Evolutionary conservation across 306 rosid species (phyloP), one percentile per base, ranked within the genome.

Genomic region (Ammopiptanthus mongolicus): DNA sequence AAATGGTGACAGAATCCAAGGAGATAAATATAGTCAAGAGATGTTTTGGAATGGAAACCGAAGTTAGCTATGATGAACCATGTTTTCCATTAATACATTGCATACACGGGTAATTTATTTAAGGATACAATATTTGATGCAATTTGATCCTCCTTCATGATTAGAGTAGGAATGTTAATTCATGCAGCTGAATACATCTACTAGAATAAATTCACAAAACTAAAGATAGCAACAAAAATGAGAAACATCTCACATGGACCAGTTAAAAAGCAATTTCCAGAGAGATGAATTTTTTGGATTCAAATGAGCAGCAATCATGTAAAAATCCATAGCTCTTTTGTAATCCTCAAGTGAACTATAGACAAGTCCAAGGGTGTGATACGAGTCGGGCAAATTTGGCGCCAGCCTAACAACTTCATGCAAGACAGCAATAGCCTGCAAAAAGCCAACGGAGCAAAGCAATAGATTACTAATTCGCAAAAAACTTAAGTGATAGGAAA

Each of bases 281-380:
- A 87, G 87, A 8, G 91, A 78, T 73, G 97, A 63, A 76, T 91
- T 88, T 80, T 83, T 87, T 9, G 96, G 96, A 78, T 65, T 83
- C 81, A 91, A 81, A 82, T 76, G 91, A 64, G 98, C 96, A 64
- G 97, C 88, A 79, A 91, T 83, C 92, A 89, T 86, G 86, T 84
- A 88, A 80, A 89, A 90, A 63, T 83, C 85, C 84, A 87, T 82
- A 69, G 96, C 89, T 82, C 76, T 87, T 46, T 71, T 60, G 19
- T 80, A 71, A 70, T 91, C 94, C 44, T 90, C 87, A 50, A 88
- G 81, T 73, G 85, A 74, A 17, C 12, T 60, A 78, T 87, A 73
- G 78, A 88, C 83, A 69, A 90, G 95, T 83, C 91, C 98, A 75
- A 95, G 95, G 6, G 87, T 91, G 75, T 90, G 98, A 88, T 90